Evolutionary conservation across 305 asterid species (phyloP), one percentile per base, ranked within the genome.

Genomic region (Rubia tinctorum): DNA sequence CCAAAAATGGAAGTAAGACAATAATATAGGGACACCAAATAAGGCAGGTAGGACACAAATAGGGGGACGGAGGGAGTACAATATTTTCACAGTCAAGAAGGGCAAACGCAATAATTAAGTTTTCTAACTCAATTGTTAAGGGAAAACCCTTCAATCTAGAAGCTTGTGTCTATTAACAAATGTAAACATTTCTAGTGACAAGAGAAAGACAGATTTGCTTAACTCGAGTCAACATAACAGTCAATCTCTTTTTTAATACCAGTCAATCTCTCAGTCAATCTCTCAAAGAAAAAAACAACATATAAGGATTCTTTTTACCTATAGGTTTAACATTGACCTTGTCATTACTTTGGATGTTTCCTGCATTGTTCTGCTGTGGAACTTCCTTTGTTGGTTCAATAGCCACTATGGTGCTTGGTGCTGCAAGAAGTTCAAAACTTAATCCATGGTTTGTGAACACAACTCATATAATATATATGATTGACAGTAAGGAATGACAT

Each of bases 271-370:
- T n/a, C n/a, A n/a, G n/a, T n/a, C n/a, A n/a, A n/a, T n/a, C n/a
- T n/a, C 20, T 47, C 20, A n/a, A n/a, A 43, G 23, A 47, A 76
- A 30, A 25, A 66, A 42, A 72, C 30, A 11, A 61, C 40, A 75
- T 22, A 37, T 56, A 69, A 23, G 34, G 42, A 39, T 51, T 56
- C 73, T 30, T 42, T 75, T 77, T 68, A 89, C 92, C 91, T 88
- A 82, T 84, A 73, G 76, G 37, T 69, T 13, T 69, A 71, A 67
- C 68, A 58, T 72, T 85, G 30, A 49, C 71, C 63, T 76, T 23
- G 6, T 2, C 66, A 39, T 86, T 75, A 70, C 61, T 55, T 55
- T 80, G 83, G 25, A 75, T 18, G 72, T 78, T 71, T 63, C 76
- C 82, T 27, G 68, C 82, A 62, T 47, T 47, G 43, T 27, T 90